Evolutionary conservation across 2,329 filamentous ascomycete genomes (phyloP), one percentile per base, ranked within the genome.

Genomic region (Penicillium olsonii): DNA sequence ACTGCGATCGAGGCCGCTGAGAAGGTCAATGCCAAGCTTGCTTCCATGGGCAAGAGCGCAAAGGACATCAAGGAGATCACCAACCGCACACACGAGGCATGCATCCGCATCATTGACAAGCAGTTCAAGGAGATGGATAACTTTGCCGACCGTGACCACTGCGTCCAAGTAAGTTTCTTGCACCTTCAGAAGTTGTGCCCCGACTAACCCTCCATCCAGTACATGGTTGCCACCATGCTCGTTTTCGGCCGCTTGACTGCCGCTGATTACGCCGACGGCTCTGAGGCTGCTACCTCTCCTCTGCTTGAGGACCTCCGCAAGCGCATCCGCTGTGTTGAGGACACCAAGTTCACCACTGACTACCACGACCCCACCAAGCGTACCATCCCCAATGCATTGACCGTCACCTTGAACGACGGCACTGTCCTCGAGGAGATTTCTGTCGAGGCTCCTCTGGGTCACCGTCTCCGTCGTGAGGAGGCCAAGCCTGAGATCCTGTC

Each of bases 101-200:
- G 94, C 79, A 84, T 99, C 70, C 91, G 94, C 67, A 99, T 99
- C 77, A 99, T 99, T 67, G 94, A 99, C 84, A 99, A 99, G 83
- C 94, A 99, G 78, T 95, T 96, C 83, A 97, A 96, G 84, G 87
- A 92, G 64, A 95, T 99, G 90, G 92, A 96, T 81, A 99, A 99
- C 85, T 99, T 97, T 69, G 94, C 94, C 68, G 94, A 99, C 78
- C 91, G 94, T 68, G 94, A 99, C 76, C 94, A 99, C 83, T 99
- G 94, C 78, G 92, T 99, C 62, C 94, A 97, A 79, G 77, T 79
- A 67, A 54, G 68, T 52, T 31, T 39, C 19, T 4, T 15, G 19
- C 10, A 7, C 20, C 38, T 35, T 4, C 2, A 18, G 17, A 17
- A 18, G 12, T 17, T 35, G 33, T 15, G 33, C 33, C 10, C 10